Conservation (phyloP, 805 yeast genomes). For the Suhomyces prunicola region DNA sequence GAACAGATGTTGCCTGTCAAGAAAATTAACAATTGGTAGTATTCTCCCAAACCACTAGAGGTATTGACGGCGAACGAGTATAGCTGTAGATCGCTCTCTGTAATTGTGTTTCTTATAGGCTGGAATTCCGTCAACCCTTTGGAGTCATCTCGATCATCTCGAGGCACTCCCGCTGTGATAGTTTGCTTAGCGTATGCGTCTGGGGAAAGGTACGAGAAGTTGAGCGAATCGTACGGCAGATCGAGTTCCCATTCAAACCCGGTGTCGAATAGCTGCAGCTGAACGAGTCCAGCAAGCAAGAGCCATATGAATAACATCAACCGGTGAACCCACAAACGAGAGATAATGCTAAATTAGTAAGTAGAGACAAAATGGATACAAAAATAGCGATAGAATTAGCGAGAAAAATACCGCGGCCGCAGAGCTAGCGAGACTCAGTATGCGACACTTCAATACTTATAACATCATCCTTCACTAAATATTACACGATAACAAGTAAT, state of each 20-base stretch:
- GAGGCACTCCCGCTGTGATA: conserved; percentile 1
- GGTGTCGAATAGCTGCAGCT: conserved; percentile 8
- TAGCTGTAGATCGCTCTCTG: conserved; percentile 37
- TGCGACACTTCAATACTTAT: no score
- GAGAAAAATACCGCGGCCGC: neutral
- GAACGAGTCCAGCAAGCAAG: neutral
- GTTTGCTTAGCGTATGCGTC: neutral
- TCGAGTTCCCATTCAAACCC: conserved; percentile 15
- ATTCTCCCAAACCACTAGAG: conserved; percentile 42
- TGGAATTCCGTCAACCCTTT: conserved; percentile 34
- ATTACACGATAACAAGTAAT: no score
- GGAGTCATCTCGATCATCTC: conserved; percentile 8
- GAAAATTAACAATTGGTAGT: conserved; percentile 47
- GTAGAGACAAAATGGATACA: neutral
- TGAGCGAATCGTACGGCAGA: conserved; percentile 8
- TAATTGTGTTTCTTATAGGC: conserved; percentile 35
- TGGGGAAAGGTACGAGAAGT: neutral
- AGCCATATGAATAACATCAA: neutral
- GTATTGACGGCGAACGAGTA: conserved; percentile 45
- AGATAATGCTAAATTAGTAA: neutral
- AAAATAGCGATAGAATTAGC: neutral
- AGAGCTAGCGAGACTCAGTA: neutral
- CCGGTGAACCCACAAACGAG: neutral
- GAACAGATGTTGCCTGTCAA: conserved; percentile 51
- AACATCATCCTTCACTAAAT: no score